A percentile compares a stretch with the other conserved stretches of the same genome.
phyloP scores from a whole-genome alignment of 768 basidiomycete species.

The Termitomyces sp. region DNA sequence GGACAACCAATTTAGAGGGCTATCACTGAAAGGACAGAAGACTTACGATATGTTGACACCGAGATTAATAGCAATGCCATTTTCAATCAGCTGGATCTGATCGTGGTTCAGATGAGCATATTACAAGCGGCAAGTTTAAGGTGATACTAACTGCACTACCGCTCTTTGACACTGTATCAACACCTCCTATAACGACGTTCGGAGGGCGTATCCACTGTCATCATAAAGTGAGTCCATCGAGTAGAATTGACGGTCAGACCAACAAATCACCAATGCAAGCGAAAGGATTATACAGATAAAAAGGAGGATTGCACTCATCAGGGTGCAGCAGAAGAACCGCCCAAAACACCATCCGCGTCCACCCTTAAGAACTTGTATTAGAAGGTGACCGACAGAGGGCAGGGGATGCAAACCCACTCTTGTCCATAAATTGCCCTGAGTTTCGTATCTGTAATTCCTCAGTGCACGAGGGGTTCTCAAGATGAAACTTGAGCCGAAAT shows the following conservation, averaged over 20 bases:
- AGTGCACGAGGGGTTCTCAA: constrained; percentile 40
- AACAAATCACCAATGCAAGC: constrained; percentile 58
- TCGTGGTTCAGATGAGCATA: neutral
- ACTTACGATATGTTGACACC: constrained; percentile 67
- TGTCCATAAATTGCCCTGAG: constrained; percentile 68
- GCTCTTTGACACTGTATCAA: constrained; percentile 35
- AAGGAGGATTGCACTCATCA: constrained; percentile 65
- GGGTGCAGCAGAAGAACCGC: constrained; percentile 73
- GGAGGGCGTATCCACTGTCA: constrained; percentile 78
- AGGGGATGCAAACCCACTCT: constrained; percentile 37
- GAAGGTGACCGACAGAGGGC: constrained; percentile 3
- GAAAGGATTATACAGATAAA: constrained; percentile 64
- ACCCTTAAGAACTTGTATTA: constrained; percentile 41
- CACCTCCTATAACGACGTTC: constrained; percentile 54
- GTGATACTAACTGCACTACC: constrained; percentile 45
- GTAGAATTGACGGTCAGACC: neutral
- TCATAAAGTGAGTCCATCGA: constrained; percentile 3
- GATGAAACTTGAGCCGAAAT: neutral
- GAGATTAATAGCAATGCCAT: constrained; percentile 57
- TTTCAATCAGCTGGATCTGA: constrained; percentile 36
- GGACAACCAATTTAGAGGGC: constrained; percentile 1
- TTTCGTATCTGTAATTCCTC: constrained; percentile 52
- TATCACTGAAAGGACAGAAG: neutral
- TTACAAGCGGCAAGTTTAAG: neutral
- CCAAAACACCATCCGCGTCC: constrained; percentile 58